phyloP scores from a whole-genome alignment of 768 basidiomycete genomes.

The Albatrellus ellisii region DNA sequence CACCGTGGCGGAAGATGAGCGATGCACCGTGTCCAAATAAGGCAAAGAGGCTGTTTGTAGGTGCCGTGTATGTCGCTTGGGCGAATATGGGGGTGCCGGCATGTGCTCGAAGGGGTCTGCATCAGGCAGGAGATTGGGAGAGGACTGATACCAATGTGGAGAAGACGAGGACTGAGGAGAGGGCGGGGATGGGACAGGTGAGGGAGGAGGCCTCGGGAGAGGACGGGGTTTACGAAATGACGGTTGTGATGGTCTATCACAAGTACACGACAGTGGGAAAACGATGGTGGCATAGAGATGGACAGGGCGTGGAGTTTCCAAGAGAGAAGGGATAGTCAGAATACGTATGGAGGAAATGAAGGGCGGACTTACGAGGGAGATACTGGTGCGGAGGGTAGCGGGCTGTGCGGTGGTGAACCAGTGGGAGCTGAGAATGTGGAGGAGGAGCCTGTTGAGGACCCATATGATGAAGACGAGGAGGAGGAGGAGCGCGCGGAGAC shows the following conservation, averaged over 20 bases:
- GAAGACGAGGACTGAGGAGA: no score
- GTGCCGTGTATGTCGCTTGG: no score
- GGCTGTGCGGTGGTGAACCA: no score
- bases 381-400: conserved; percentile 7
- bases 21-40: no score
- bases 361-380: conserved; percentile 9
- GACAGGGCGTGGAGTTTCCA: no score
- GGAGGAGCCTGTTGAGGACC: conserved; percentile 1
- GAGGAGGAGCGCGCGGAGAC: conserved; percentile 7
- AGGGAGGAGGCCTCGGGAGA: conserved; percentile 4
- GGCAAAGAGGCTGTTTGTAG: no score
- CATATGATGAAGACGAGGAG: conserved; percentile 4
- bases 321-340: not conserved
- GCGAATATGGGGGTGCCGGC: no score
- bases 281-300: no score
- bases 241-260: conserved; percentile 2
- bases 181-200: not conserved
- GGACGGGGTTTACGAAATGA: conserved; percentile 11
- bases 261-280: no score
- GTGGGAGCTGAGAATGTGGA: no score
- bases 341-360: not conserved
- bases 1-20: no score
- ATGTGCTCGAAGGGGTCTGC: not conserved
- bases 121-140: not conserved
- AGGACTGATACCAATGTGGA: no score